Conservation (phyloP, 805 yeast species). For the Saccharomycopsis babjevae region DNA sequence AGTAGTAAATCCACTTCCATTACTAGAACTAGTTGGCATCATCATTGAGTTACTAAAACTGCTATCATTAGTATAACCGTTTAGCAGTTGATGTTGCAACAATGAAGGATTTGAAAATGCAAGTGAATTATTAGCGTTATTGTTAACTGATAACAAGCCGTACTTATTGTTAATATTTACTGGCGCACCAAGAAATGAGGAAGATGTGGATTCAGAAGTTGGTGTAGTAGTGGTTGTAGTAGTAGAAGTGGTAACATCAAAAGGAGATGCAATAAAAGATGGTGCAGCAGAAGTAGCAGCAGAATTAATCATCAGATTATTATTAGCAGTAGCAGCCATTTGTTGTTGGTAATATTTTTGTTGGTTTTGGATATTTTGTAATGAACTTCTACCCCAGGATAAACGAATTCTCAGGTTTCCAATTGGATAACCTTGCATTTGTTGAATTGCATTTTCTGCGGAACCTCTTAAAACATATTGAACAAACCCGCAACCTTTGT, state of each 20-base stretch:
- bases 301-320: not conserved
- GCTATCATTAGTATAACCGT: not conserved
- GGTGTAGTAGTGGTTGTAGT: not conserved
- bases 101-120: not conserved
- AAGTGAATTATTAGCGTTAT: not conserved
- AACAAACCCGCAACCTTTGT: conserved; percentile 74
- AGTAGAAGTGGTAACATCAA: not conserved
- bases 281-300: not conserved
- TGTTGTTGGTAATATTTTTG: conserved; percentile 18
- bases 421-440: conserved; percentile 85
- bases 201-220: not conserved
- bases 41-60: not conserved
- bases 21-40: not conserved
- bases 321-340: not conserved
- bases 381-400: conserved; percentile 72
- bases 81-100: not conserved
- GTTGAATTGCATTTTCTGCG: conserved; percentile 77
- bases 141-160: not conserved
- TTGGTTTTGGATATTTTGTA: conserved; percentile 20
- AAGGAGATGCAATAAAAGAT: not conserved
- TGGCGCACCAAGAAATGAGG: not conserved
- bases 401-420: conserved; percentile 75
- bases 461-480: conserved; percentile 67
- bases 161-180: not conserved
- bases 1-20: not conserved